Evolutionary conservation across 169 alveolate genomes (phyloP).

Genomic region (Babesia bovis): DNA sequence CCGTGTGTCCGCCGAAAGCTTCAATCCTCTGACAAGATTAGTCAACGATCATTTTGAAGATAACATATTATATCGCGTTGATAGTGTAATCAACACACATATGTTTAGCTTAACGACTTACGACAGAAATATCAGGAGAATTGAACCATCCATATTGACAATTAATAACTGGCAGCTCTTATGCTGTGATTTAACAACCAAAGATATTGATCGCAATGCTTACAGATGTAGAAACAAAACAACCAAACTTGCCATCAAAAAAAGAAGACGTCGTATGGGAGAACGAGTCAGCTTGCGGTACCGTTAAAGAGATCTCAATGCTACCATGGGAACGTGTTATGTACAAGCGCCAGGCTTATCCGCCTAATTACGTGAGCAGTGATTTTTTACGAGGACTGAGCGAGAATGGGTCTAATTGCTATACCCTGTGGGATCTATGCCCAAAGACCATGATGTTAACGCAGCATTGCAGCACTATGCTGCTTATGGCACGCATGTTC

Average conservation of each 20-base stretch:
- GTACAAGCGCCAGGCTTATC: slow-evolving; percentile 53
- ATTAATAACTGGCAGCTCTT: too few species aligned
- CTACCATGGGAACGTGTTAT: slow-evolving; percentile 36
- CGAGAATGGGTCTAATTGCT: slow-evolving; percentile 36
- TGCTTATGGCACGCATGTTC: slow-evolving; percentile 44
- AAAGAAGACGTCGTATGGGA: slow-evolving; percentile 47
- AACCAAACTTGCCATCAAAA: slow-evolving; percentile 51
- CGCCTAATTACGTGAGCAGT: slow-evolving; percentile 50
- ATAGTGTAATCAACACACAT: too few species aligned
- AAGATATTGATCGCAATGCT: neutral
- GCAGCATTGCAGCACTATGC: slow-evolving; percentile 60
- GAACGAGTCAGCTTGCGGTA: slow-evolving; percentile 64
- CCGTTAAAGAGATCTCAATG: slow-evolving; percentile 13
- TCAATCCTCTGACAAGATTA: too few species aligned
- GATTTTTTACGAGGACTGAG: slow-evolving; percentile 37
- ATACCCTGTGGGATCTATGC: slow-evolving; percentile 39
- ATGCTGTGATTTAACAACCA: too few species aligned
- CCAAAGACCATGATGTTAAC: slow-evolving; percentile 51
- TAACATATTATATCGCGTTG: too few species aligned
- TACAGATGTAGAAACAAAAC: slow-evolving; percentile 51
- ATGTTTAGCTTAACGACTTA: too few species aligned
- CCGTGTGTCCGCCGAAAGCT: slow-evolving; percentile 2
- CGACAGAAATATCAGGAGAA: too few species aligned
- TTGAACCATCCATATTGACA: too few species aligned
- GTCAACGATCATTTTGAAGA: too few species aligned